phyloP scores from a whole-genome alignment of 2,329 filamentous ascomycete species.

The Lasiodiplodia gonubiensis region DNA sequence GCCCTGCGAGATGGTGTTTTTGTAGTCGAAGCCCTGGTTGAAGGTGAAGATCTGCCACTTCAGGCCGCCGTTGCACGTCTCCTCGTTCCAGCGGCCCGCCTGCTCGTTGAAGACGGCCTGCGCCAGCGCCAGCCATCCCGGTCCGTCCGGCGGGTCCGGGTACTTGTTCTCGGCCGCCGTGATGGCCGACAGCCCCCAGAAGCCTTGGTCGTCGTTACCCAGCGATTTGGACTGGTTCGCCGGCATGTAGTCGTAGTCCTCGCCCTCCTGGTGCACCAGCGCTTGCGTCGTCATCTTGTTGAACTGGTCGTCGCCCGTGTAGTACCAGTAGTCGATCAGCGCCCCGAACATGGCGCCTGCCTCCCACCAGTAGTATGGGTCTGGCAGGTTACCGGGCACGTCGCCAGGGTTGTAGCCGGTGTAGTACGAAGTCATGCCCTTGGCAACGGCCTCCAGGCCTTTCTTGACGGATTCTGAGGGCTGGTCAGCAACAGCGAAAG shows the following conservation, averaged over 20 bases:
- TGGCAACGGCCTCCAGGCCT: conserved; percentile 15
- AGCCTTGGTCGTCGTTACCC: conserved; percentile 64
- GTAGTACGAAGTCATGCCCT: conserved; percentile 27
- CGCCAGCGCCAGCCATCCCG: conserved; percentile 76
- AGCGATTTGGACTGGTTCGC: conserved; percentile 42
- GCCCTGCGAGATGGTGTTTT: conserved; percentile 65
- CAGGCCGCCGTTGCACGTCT: conserved; percentile 73
- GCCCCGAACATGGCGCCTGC: conserved; percentile 49
- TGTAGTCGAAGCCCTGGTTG: conserved; percentile 70
- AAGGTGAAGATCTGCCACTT: conserved; percentile 86
- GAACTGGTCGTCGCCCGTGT: conserved; percentile 48
- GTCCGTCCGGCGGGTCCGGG: conserved; percentile 47
- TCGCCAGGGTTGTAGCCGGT: conserved; percentile 27
- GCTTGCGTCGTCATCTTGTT: conserved; percentile 54
- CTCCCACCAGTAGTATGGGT: conserved; percentile 53
- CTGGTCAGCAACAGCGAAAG: not conserved
- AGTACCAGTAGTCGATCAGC: conserved; percentile 51
- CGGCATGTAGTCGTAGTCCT: conserved; percentile 75
- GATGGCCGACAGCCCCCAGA: conserved; percentile 65
- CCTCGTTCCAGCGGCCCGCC: conserved; percentile 70
- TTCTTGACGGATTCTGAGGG: conserved; percentile 22
- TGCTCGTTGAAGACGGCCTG: conserved; percentile 85
- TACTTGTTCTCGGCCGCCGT: conserved; percentile 61
- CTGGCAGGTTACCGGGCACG: conserved; percentile 55
- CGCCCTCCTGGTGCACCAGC: conserved; percentile 75